These are phyloP conservation scores for Schrenkiella parvula DNA, from an alignment of 345 rosid species.

Conservation along the genomic window DNA sequence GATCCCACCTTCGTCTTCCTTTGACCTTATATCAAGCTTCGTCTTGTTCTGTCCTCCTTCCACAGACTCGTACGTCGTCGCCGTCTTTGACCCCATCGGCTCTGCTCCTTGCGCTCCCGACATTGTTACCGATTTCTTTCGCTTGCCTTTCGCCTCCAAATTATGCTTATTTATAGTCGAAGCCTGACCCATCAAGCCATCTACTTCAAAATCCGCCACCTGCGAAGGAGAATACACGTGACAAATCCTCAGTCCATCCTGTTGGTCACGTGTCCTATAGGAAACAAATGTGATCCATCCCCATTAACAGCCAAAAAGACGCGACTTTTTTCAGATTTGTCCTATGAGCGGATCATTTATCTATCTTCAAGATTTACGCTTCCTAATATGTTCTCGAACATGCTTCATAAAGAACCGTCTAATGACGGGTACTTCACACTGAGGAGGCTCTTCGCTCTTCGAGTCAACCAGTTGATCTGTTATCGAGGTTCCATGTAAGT, in stretches of 20 bases:
- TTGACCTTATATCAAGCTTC: constrained; percentile 35
- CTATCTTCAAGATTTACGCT: constrained; percentile 13
- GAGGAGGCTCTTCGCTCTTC: not conserved
- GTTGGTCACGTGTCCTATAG: constrained; percentile 7
- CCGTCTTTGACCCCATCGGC: constrained; percentile 51
- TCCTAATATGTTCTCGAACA: constrained; percentile 20
- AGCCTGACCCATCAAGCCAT: too few species aligned
- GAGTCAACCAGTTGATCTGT: not conserved
- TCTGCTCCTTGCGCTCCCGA: constrained; percentile 69
- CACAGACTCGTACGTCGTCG: constrained; percentile 48
- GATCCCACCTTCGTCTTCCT: constrained; percentile 51
- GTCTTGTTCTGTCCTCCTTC: constrained; percentile 51
- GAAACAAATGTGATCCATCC: too few species aligned
- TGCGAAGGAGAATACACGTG: too few species aligned
- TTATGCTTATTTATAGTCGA: too few species aligned
- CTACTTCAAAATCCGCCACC: too few species aligned
- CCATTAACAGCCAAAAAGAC: too few species aligned
- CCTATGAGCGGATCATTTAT: not conserved
- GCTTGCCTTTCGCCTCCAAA: too few species aligned
- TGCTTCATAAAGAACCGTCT: constrained; percentile 20
- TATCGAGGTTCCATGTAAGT: constrained; percentile 30
- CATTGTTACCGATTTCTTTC: constrained; percentile 16
- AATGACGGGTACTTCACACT: constrained; percentile 20
- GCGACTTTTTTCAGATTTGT: too few species aligned
- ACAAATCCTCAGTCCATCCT: not conserved